Evolutionary conservation across 2,329 filamentous ascomycete genomes (phyloP).

Genomic region (Erysiphe neolycopersici): DNA sequence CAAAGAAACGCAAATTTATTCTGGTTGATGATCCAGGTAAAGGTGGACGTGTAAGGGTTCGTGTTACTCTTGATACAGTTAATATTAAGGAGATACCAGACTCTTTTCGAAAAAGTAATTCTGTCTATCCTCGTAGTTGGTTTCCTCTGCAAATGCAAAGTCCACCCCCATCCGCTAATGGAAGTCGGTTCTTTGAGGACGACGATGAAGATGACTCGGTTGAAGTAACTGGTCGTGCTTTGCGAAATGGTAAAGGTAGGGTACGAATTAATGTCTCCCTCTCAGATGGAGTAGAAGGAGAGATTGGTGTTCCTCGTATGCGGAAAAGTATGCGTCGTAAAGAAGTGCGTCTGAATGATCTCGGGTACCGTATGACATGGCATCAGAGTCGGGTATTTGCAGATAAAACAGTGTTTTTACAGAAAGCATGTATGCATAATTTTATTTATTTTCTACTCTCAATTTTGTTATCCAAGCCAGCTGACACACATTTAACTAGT

Average conservation of each 20-base stretch:
- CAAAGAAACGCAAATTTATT: slow-evolving; percentile 89
- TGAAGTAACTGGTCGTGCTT: slow-evolving; percentile 13
- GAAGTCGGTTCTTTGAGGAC: slow-evolving; percentile 47
- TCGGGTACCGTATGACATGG: slow-evolving; percentile 92
- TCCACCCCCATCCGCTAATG: slow-evolving; percentile 48
- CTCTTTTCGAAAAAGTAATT: slow-evolving; percentile 71
- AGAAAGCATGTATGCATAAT: slow-evolving; percentile 57
- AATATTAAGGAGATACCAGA: slow-evolving; percentile 92
- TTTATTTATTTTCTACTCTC: too few relatives aligned
- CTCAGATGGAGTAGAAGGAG: slow-evolving; percentile 40
- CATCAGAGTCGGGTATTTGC: slow-evolving; percentile 81
- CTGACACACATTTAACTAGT: slow-evolving; percentile 24
- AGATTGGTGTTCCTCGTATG: slow-evolving; percentile 51
- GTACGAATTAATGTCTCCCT: slow-evolving; percentile 35
- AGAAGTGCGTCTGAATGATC: slow-evolving; percentile 75
- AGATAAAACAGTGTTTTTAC: slow-evolving; percentile 61
- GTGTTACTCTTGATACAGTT: slow-evolving; percentile 77
- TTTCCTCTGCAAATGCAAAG: slow-evolving; percentile 85
- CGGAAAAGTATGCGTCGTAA: slow-evolving; percentile 42
- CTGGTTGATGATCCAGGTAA: slow-evolving; percentile 75
- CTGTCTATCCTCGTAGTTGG: slow-evolving; percentile 75
- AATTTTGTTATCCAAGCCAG: background rate
- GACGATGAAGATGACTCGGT: slow-evolving; percentile 32
- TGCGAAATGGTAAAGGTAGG: slow-evolving; percentile 8
- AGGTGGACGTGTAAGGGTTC: slow-evolving; percentile 57